These are phyloP conservation scores for Candida boidinii DNA, from an alignment of 805 yeast genomes.

Conservation along the genomic window DNA sequence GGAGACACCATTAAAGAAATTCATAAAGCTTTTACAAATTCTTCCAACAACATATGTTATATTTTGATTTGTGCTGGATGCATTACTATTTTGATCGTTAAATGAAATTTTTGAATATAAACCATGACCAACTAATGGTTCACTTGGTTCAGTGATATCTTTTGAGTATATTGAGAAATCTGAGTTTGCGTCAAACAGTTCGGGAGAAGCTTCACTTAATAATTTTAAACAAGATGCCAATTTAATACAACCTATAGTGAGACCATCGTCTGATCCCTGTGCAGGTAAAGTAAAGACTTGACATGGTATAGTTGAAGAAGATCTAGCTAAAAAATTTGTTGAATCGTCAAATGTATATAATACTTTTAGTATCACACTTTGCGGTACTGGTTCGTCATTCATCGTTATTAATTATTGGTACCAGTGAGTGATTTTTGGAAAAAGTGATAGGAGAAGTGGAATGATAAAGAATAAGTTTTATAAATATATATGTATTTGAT, in stretches of 20 bases:
- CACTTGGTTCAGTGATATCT: conserved; percentile 42
- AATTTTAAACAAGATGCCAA: conserved; percentile 38
- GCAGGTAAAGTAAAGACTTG: conserved; percentile 33
- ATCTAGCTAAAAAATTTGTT: conserved; percentile 34
- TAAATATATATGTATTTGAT: no score
- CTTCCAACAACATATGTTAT: conserved; percentile 45
- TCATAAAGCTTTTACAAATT: conserved; percentile 48
- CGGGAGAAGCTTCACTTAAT: conserved; percentile 37
- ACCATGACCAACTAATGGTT: conserved; percentile 42
- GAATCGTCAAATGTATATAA: conserved; percentile 33
- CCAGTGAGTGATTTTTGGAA: no score
- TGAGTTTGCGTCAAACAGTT: conserved; percentile 18
- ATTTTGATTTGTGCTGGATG: neutral
- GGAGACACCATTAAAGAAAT: conserved; percentile 32
- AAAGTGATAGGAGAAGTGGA: no score
- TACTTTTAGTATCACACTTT: conserved; percentile 25
- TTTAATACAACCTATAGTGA: conserved; percentile 32
- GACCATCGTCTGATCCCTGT: conserved; percentile 32
- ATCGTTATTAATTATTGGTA: no score
- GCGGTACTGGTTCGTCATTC: no score
- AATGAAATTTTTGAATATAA: conserved; percentile 25
- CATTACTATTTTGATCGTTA: conserved; percentile 13
- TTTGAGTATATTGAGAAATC: conserved; percentile 39
- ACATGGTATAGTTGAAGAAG: conserved; percentile 26
- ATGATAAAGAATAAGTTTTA: no score